A percentile compares a stretch with the other conserved stretches of the same genome.
Conservation (phyloP, 2,329 filamentous ascomycete species). For the Sporothrix variecibatus region DNA sequence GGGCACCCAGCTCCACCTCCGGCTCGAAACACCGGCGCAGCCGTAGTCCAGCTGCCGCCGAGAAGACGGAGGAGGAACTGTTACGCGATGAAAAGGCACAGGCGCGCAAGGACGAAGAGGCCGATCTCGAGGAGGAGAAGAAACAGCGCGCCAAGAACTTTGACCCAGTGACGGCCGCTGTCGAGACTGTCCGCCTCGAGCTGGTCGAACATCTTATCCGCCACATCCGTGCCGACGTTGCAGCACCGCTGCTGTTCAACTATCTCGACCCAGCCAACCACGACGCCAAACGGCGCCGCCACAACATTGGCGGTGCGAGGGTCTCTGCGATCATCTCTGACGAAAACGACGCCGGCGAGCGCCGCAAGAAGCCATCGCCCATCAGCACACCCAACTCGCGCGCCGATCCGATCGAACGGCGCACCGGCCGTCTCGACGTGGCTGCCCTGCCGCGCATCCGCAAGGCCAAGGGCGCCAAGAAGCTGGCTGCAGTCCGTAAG, state of each 20-base stretch:
- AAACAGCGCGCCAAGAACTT: conserved; percentile 81
- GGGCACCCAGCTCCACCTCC: conserved; percentile 29
- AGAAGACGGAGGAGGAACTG: conserved; percentile 46
- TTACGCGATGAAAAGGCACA: conserved; percentile 65
- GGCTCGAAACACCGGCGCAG: conserved; percentile 31
- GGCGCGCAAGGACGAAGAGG: conserved; percentile 69
- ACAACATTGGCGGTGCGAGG: conserved; percentile 73
- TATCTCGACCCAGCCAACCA: conserved; percentile 83
- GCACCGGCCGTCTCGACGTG: conserved; percentile 60
- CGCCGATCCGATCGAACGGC: conserved; percentile 62
- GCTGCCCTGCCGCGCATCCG: conserved; percentile 73
- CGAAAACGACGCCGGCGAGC: conserved; percentile 63
- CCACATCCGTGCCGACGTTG: conserved; percentile 86
- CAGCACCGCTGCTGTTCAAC: conserved; percentile 75
- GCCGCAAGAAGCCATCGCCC: conserved; percentile 46
- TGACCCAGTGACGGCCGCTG: conserved; percentile 84
- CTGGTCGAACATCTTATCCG: conserved; percentile 83
- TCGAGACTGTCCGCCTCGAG: conserved; percentile 76
- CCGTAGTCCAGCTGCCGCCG: conserved; percentile 33
- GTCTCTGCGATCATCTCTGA: conserved; percentile 46
- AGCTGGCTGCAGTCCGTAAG: conserved; percentile 54
- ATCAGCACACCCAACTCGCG: conserved; percentile 67
- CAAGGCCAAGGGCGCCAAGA: conserved; percentile 61
- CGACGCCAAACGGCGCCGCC: conserved; percentile 71
- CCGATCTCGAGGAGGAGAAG: conserved; percentile 88